Conservation (phyloP, 129 eudicot genomes). For the Ambrosia trifida region DNA sequence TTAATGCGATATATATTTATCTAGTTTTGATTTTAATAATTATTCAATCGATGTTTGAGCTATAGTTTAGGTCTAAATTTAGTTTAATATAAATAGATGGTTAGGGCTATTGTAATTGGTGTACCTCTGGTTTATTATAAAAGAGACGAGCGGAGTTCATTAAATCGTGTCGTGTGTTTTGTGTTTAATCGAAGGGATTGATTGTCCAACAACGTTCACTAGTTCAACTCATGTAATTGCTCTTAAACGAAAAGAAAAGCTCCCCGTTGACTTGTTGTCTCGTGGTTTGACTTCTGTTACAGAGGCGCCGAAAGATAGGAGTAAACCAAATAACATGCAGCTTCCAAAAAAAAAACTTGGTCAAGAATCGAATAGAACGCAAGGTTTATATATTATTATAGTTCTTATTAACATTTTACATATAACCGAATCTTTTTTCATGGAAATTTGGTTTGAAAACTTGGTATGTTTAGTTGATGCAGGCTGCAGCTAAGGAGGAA, state of each 20-base stretch:
- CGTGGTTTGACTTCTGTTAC: slow-evolving; percentile 32
- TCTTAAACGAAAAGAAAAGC: slow-evolving; percentile 69
- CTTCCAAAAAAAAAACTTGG: slow-evolving; percentile 51
- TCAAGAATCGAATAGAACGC: slow-evolving; percentile 77
- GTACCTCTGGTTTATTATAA: too few species aligned
- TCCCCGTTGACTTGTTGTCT: slow-evolving; percentile 77
- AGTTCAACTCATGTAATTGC: slow-evolving; percentile 46
- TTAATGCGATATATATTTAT: too few species aligned
- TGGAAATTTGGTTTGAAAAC: neutral
- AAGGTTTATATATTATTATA: slow-evolving; percentile 44
- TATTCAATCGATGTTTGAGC: too few species aligned
- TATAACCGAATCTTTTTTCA: neutral
- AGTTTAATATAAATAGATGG: too few species aligned
- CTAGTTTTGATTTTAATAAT: too few species aligned
- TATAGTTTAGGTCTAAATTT: too few species aligned
- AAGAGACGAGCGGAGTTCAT: too few species aligned
- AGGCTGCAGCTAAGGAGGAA: slow-evolving; percentile 87
- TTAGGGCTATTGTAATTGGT: too few species aligned
- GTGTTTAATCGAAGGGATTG: too few species aligned
- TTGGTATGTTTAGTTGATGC: slow-evolving; percentile 1
- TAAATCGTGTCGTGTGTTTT: too few species aligned
- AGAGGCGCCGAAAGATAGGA: slow-evolving; percentile 44
- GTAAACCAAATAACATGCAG: slow-evolving; percentile 29
- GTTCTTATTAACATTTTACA: neutral
- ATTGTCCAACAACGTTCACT: neutral